Base-by-base conservation (phyloP, 2,329 filamentous ascomycete species). In the Aspergillus pseudoviridinutans region DNA sequence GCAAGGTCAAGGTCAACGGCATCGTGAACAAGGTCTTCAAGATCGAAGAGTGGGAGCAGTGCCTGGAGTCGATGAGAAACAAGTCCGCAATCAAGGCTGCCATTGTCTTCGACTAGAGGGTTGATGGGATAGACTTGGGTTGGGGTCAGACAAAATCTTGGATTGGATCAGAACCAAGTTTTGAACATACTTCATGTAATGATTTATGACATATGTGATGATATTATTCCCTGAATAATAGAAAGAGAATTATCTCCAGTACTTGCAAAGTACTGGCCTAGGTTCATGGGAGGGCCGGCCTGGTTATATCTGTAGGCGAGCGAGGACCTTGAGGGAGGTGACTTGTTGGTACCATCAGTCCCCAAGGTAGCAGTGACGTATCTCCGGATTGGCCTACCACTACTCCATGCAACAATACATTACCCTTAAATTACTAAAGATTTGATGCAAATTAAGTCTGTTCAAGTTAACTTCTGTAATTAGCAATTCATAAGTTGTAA, bases 31-130 rank as follows among this genome's bases (percentile, higher is more conserved):
- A 89, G 78, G 83, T 80, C 5, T 91, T 86, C 77, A 86, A 82
- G 75, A 78, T 90, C n/a, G 87, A 91, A 68, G 81, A 90, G 70
- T 90, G 86, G 82, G 84, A 78, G 49, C 84, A 89, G 70, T 88
- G 86, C 60, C 76, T 91, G 63, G 84, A 89, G 71, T 82, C 84
- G 57, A 89, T 91, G 79, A 84, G 81, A 67, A 86, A 88, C 76
- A 89, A 90, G 80, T 83, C 78, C 54, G 87, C 87, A 58, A 89
- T 91, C 70, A 91, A 91, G 79, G 87, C 87, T 53, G 86, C 85
- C 17, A 89, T 91, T 71, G 82, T 85, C 50, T 90, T 89, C 66
- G 86, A 89, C 60, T 84, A 81, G 65, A 60, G 32, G 17, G 41
- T 38, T 50, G 28, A 51, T 49, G 25, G 35, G 29, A 49, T 50